Percentiles rank a stretch among this genome's conserved stretches.
phyloP scores from a whole-genome alignment of 768 basidiomycete genomes.

The Mrakia frigida region DNA sequence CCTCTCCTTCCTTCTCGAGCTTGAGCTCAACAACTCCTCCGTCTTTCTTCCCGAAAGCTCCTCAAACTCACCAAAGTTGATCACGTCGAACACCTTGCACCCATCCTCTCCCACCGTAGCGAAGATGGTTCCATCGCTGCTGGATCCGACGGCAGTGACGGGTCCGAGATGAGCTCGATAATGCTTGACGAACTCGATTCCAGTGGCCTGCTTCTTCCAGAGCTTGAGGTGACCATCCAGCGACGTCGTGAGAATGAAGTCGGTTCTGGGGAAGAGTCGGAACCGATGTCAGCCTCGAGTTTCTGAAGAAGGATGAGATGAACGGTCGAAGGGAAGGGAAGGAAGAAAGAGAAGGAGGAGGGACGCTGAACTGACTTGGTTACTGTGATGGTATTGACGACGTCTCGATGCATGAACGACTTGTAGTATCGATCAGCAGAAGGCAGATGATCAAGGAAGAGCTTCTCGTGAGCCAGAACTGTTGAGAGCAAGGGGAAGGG shows the following conservation, averaged over 20 bases:
- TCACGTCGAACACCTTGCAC: constrained; percentile 86
- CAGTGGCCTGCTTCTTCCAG: constrained; percentile 97
- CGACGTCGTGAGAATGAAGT: constrained; percentile 90
- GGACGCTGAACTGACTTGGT: constrained; percentile 60
- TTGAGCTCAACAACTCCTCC: background rate
- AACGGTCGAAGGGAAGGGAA: background rate
- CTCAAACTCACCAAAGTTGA: constrained; percentile 83
- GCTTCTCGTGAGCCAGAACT: constrained; percentile 89
- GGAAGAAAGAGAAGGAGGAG: background rate
- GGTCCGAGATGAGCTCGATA: constrained; percentile 86
- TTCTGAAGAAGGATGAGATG: too few species aligned
- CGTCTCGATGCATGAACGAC: constrained; percentile 96
- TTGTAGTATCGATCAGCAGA: constrained; percentile 90
- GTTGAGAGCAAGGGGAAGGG: constrained; percentile 23
- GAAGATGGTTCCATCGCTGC: constrained; percentile 84
- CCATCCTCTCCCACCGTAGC: constrained; percentile 82
- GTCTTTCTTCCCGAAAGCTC: background rate
- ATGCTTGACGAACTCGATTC: constrained; percentile 97
- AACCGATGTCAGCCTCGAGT: background rate
- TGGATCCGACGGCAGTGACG: constrained; percentile 72
- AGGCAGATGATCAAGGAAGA: constrained; percentile 89
- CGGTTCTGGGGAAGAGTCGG: constrained; percentile 56
- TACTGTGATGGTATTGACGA: constrained; percentile 78
- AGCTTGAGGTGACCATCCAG: constrained; percentile 91
- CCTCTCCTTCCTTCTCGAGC: background rate